Evolutionary conservation across 2,329 filamentous ascomycete genomes (phyloP), one percentile per base, ranked within the genome.

Genomic region (Colletotrichum filicis): DNA sequence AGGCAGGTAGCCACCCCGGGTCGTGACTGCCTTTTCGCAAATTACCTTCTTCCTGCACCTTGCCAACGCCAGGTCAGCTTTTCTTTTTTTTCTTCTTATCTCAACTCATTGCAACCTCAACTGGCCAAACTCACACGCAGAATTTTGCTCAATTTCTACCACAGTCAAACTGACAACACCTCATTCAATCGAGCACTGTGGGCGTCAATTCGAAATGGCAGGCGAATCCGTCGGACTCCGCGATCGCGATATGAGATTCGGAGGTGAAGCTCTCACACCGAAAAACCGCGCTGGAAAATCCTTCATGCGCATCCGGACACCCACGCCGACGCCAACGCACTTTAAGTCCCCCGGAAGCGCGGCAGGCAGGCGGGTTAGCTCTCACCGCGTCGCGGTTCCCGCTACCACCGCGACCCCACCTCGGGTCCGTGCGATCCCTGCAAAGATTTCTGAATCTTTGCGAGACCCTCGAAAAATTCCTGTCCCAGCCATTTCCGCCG

Each of bases 401-500:
- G 32, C 61, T 60, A 55, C 32, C 56, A 28, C 37, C 16, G 56
- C n/a, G 7, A 67, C 68, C 57, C 68, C 49, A 68, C 52, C n/a
- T 8, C 1, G 5, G 53, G 71, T 19, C 71, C 62, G 71, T 74
- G 71, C 71, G 12, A 74, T 11, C 71, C 71, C 58, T 59, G 56
- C 66, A 58, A 64, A 49, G 19, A 52, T 42, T 55, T 55, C 55
- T 46, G 62, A 59, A 63, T 53, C 52, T 60, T 24, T 37, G 59
- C 56, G 42, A 60, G 66, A 37, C 55, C 32, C 71, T 70, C 71
- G 68, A 63, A 74, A 74, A 72, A 53, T 74, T 74, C 71, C 63
- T 71, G 68, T 58, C 68, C 62, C 62, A 37, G 30, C 30, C 30
- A 59, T 62, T 57, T 32, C 30, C 14, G 53, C 30, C 49, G 12